Evolutionary conservation across 2,329 filamentous ascomycete species (phyloP), one percentile per base, ranked within the genome.

Genomic region (Septoria linicola): DNA sequence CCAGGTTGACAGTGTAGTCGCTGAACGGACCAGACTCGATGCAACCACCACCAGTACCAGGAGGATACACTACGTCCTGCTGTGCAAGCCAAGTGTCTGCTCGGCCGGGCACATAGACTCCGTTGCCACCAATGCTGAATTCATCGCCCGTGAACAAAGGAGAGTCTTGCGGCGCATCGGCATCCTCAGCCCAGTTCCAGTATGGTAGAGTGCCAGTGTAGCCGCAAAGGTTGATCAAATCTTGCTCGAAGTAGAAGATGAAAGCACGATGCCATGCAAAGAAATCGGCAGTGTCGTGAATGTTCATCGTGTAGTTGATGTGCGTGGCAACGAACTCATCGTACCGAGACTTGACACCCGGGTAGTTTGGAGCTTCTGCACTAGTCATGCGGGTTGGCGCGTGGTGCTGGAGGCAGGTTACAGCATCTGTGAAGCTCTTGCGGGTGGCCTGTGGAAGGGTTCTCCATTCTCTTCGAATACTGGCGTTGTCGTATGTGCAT

Each of bases 41-140:
- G 60, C 79, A 82, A 1, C 80, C 80, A 32, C 80, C 80, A 11
- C 80, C 80, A 0, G 72, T 71, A n/a, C 77, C 80, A 0, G 73
- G 73, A 0, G 75, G 76, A 8, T 77, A 63, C 16, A 59, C 68
- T 52, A 74, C 46, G 40, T 62, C 49, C 16, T 60, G 54, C 23
- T 51, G 49, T 10, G 59, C 60, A 2, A 66, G 58, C 58, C 61
- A 66, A 37, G 61, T 65, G 55, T 62, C 54, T 30, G 47, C 32
- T 20, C 63, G 59, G 43, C 59, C 57, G 25, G 60, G 27, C 21
- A 66, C 58, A 55, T 57, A 66, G 17, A 53, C 49, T 39, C 66
- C 66, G 31, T 68, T 67, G 53, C 59, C 51, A 17, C 65, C 63
- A 54, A 68, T 59, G 49, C 72, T 70, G 42, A 73, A 77, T 20